Base-by-base conservation (phyloP, 805 yeast genomes). In the Candida caryicola region DNA sequence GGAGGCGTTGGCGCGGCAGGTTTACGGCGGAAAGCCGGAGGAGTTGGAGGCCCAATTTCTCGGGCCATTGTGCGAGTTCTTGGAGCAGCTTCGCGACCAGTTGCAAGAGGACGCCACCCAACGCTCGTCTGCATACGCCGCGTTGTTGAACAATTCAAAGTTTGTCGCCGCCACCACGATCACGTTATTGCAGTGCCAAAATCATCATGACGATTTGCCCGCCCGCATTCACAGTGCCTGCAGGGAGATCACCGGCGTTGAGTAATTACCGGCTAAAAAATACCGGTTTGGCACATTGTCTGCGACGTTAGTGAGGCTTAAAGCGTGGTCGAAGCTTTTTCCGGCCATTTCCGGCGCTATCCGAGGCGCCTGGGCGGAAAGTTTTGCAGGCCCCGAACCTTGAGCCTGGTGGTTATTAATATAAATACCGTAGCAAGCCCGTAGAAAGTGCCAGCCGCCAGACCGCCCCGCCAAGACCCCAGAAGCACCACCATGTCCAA, bases 81-180 rank as follows among this genome's bases (percentile, higher is more conserved):
- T 54, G 16, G 31, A 3, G 31, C 52, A 46, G 18, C 40, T 55
- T 33, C 16, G 18, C 17, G 18, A 14, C 23, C 38, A 31, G 9
- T 38, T 16, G 32, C 18, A 17, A 28, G 18, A 9, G 23, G 36
- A 35, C 9, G 39, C 19, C 21, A 5, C 33, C 15, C 31, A 14
- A 5, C 17, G 23, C 21, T 43, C 26, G 14, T 18, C 31, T 9
- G 41, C 35, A 26, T 35, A 28, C 25, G 47, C 36, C 9, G 50
- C 60, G 1, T 36, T 66, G 28, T 33, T 42, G 10, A 66, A 66
- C 42, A 66, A 66, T 44, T 37, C 60, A 15, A 54, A 52, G 40
- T 67, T 58, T 41, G 55, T 66, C 23, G 55, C 62, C 23, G 67
- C 54, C 7, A 36, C 55, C 5, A 44, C 54, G 5, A 14, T 47